These are phyloP conservation scores for Aspergillus asperescens DNA, from an alignment of 495 filamentous ascomycete species.

Conservation along the genomic window DNA sequence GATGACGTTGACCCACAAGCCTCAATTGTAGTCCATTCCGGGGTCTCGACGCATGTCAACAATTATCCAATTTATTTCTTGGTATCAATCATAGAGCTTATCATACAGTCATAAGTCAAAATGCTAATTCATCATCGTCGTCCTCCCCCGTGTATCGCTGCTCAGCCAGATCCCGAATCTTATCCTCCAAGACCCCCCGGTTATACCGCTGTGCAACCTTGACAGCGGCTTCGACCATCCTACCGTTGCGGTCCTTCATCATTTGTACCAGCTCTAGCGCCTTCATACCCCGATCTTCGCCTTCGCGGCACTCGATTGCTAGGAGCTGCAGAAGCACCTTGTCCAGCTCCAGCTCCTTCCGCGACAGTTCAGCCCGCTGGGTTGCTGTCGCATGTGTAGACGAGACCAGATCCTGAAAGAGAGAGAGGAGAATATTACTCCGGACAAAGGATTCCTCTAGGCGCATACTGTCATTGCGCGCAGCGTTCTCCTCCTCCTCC, in stretches of 20 bases:
- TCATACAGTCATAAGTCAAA: constrained; percentile 3
- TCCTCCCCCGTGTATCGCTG: constrained; percentile 51
- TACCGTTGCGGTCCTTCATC: constrained; percentile 71
- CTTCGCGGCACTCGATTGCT: constrained; percentile 82
- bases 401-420: constrained; percentile 62
- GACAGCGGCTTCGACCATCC: constrained; percentile 78
- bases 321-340: constrained; percentile 85
- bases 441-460: constrained; percentile 79
- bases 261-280: constrained; percentile 79
- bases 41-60: neutral
- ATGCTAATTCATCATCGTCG: constrained; percentile 50
- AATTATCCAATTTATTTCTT: neutral
- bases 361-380: constrained; percentile 63
- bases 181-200: constrained; percentile 70
- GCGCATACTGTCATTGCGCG: constrained; percentile 34
- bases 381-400: constrained; percentile 53
- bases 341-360: constrained; percentile 74
- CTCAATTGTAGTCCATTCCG: neutral
- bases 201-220: constrained; percentile 81
- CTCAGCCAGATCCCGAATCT: constrained; percentile 77
- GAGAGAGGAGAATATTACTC: constrained; percentile 60
- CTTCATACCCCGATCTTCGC: constrained; percentile 89
- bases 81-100: constrained; percentile 10
- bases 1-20: constrained; percentile 11
- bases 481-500: constrained; percentile 33